phyloP scores from a whole-genome alignment of 225 moss, liverwort and hornwort species.

The Thuidium tamariscinum region DNA sequence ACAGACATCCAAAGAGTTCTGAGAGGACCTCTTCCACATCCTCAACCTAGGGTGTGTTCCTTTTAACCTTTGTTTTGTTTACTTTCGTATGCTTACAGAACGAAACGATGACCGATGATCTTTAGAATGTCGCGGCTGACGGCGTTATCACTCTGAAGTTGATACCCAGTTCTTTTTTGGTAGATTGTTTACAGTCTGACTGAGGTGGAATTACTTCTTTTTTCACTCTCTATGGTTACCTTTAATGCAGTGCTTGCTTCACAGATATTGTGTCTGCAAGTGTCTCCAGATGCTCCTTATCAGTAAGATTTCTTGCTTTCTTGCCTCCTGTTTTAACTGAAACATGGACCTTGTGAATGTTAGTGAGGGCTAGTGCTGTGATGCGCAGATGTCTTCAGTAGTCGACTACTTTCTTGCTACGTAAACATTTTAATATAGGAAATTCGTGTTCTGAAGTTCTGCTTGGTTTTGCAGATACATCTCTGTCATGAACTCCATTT shows the following conservation, averaged over 20 bases:
- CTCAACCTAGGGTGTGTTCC: constrained; percentile 65
- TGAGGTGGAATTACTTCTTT: neutral
- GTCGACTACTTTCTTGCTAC: neutral
- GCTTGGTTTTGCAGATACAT: constrained; percentile 66
- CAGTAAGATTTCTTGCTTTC: constrained; percentile 53
- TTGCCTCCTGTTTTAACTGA: neutral
- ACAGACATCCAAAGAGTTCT: constrained; percentile 78
- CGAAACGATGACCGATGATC: neutral
- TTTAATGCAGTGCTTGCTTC: constrained; percentile 17
- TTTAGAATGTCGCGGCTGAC: neutral
- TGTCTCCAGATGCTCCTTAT: constrained; percentile 84
- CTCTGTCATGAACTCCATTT: constrained; percentile 98
- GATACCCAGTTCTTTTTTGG: neutral
- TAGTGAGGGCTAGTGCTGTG: neutral
- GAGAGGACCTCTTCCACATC: constrained; percentile 66
- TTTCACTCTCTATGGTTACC: neutral
- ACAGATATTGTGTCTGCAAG: constrained; percentile 93
- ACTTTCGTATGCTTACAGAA: neutral
- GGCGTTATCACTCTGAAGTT: neutral
- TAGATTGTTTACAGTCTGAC: neutral
- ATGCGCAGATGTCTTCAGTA: neutral
- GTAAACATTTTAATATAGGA: neutral
- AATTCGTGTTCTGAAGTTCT: neutral
- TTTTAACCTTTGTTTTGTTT: neutral
- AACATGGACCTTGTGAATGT: neutral